Base-by-base conservation (phyloP, 2,329 filamentous ascomycete species). In the Lasiodiplodia gonubiensis region DNA sequence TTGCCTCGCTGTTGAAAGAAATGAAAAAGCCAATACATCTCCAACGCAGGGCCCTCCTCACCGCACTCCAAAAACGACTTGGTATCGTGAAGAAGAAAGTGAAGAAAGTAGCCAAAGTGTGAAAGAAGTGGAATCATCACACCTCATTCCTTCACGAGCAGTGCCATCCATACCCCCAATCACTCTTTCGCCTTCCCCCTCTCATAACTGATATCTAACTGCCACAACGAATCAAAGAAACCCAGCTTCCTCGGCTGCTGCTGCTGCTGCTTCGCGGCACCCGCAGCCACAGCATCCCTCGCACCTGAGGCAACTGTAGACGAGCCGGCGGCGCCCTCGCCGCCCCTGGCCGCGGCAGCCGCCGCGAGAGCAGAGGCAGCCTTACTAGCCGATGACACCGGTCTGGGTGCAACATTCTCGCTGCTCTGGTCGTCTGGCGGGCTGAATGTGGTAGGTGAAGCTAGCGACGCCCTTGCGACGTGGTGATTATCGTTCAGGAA, bases 131-230 rank as follows among this genome's bases (percentile, higher is more conserved):
- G 18, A 46, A 8, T 14, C 18, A 3, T 11, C 18, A 11, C n/a
- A 27, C 49, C 23, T n/a, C 49, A 10, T 27, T 52, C 49, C 27
- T 33, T 27, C 49, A 14, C 12, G 25, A 52, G 8, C 30, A 8
- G 30, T 33, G 30, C 30, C 30, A 33, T 33, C 30, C 30, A 33
- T 8, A 1, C 33, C 49, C 18, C 11, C 35, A 14, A 23, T 61
- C 42, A 77, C 68, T 77, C 75, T 71, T 74, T 75, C 30, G 68
- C 68, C 69, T 77, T 78, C 14, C 74, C 74, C n/a, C 76, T 74
- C 65, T 79, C 76, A 70, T 78, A 78, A 39, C 72, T 76, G n/a
- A 79, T 74, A 67, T 80, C 77, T 18, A 79, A 74, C 70, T 79
- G 77, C 54, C 78, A 79, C 42, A 80, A 71, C 46, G 74, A 77